Evolutionary conservation across 2,329 filamentous ascomycete species (phyloP), one percentile per base, ranked within the genome.

Genomic region (Pyrenochaeta sp.): DNA sequence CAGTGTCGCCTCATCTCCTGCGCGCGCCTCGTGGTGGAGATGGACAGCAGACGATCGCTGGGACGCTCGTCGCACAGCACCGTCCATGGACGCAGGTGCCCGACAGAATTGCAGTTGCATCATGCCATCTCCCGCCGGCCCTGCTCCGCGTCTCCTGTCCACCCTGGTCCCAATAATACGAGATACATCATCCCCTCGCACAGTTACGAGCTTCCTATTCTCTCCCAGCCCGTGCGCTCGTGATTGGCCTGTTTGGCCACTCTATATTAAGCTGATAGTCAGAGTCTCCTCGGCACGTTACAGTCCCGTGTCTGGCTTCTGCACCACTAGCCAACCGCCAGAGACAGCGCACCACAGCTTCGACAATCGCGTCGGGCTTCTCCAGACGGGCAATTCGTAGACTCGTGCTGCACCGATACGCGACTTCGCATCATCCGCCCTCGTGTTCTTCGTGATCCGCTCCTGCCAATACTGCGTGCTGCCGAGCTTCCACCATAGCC

Each of bases 191-290:
- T 34, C 37, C 36, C 36, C 57, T 42, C 50, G 37, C 39, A 46
- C 48, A 40, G 51, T 53, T 49, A 47, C 56, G 30, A 57, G 54
- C 55, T 58, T 40, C 55, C 52, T 57, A 27, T 50, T 59, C 43
- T 50, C 51, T 34, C 44, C 34, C 25, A 43, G 59, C 44, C 56
- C 55, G 62, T 54, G 56, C 61, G 40, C 57, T n/a, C 46, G 46
- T 62, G 58, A 68, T 71, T 67, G 64, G 60, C 53, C 49, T 19
- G n/a, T 25, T 15, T 62, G 52, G 66, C 66, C 62, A 59, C 67
- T 66, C 68, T 69, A 62, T 58, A 71, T 69, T 66, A 64, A 70
- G 67, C 48, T 39, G 52, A 47, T 49, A 44, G 58, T 45, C 56
- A 61, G 44, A 50, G 59, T 67, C 19, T 42, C 62, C 54, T 62